Conservation (phyloP, 1,284 basidiomycete species). For the Phellopilus nigrolimitatus region DNA sequence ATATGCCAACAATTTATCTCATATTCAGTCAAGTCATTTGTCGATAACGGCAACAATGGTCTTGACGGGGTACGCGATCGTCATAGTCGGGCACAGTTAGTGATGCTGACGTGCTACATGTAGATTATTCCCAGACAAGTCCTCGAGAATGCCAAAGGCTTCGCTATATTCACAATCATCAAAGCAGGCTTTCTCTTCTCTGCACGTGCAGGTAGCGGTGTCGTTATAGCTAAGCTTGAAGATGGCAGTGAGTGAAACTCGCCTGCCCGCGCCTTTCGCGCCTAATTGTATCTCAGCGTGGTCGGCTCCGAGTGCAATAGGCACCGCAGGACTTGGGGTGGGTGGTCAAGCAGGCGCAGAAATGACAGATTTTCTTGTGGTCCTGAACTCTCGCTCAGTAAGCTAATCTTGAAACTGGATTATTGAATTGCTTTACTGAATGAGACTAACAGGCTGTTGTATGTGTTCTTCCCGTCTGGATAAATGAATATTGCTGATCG, state of each 20-base stretch:
- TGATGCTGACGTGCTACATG: not conserved
- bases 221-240: conserved; percentile 84
- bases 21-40: conserved; percentile 64
- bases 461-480: conserved; percentile 30
- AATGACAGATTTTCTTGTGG: conserved; percentile 92
- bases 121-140: conserved; percentile 63
- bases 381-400: conserved; percentile 80
- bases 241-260: conserved; percentile 67
- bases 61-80: conserved; percentile 53
- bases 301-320: conserved; percentile 94
- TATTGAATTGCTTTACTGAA: conserved; percentile 25
- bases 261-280: conserved; percentile 3
- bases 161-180: conserved; percentile 78
- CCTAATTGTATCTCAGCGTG: conserved; percentile 52
- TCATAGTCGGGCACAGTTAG: not conserved
- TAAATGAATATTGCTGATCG: conserved; percentile 16
- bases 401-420: conserved; percentile 28
- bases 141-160: conserved; percentile 75
- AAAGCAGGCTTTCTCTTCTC: conserved; percentile 78
- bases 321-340: conserved; percentile 89
- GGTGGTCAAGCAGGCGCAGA: conserved; percentile 83
- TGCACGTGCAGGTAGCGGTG: conserved; percentile 80
- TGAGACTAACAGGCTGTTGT: conserved; percentile 49
- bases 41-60: conserved; percentile 65
- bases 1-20: conserved; percentile 18